Percentiles rank a stretch among this genome's conserved stretches.
Evolutionary conservation across 2,329 filamentous ascomycete species (phyloP).

Genomic region (Fusarium sp.): DNA sequence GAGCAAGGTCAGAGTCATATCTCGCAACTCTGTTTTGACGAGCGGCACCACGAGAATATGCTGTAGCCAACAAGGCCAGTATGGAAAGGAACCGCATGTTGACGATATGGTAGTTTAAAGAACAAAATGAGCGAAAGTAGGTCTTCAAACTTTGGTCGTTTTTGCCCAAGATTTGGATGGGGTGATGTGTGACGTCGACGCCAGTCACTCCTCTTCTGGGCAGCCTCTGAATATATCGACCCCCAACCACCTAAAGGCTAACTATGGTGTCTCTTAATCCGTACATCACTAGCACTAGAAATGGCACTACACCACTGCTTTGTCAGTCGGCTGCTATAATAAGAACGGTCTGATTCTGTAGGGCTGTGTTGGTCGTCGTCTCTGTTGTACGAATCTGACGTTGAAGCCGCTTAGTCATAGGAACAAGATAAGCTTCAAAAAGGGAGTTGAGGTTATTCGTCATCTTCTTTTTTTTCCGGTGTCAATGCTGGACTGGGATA

Average conservation of each 20-base stretch:
- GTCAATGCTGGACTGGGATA: not conserved
- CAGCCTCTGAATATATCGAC: not conserved
- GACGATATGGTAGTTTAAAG: not conserved
- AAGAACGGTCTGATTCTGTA: not conserved
- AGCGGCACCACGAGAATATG: not conserved
- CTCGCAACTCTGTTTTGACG: not conserved
- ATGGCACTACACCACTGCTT: not conserved
- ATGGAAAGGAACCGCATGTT: not conserved
- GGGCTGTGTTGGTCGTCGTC: not conserved
- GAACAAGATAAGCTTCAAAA: not conserved
- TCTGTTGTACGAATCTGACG: not conserved
- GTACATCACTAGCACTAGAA: not conserved
- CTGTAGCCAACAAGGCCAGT: not conserved
- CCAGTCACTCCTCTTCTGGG: not conserved
- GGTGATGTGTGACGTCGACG: not conserved
- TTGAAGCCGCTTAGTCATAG: not conserved
- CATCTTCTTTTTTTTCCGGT: not conserved
- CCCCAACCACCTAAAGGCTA: not conserved
- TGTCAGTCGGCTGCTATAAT: not conserved
- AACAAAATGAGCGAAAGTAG: not conserved
- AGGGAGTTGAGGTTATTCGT: not conserved
- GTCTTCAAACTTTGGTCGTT: not conserved
- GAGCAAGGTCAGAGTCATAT: not conserved
- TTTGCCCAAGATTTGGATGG: not conserved
- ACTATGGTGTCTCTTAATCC: not conserved